These are phyloP conservation scores for Dactylella cylindrospora DNA, from an alignment of 2,329 filamentous ascomycete genomes.

Conservation along the genomic window DNA sequence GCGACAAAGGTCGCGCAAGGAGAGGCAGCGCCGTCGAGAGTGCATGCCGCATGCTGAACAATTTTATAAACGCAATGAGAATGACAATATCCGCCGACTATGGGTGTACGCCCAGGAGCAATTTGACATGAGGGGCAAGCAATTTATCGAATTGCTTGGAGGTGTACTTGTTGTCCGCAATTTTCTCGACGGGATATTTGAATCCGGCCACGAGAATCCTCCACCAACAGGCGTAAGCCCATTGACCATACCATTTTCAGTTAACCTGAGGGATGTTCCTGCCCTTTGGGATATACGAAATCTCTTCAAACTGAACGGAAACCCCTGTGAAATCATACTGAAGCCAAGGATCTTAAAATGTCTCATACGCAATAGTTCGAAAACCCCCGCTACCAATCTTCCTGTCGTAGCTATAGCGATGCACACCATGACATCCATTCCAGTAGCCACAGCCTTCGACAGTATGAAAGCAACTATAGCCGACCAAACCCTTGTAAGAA, in stretches of 20 bases:
- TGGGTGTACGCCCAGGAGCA: conserved; percentile 8
- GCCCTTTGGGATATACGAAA: conserved; percentile 6
- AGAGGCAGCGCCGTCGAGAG: not conserved
- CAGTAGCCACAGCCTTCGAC: no score
- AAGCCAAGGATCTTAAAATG: conserved; percentile 4
- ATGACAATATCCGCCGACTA: conserved; percentile 2
- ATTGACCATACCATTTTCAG: not conserved
- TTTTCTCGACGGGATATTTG: not conserved
- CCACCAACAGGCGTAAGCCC: not conserved
- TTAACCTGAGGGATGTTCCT: conserved; percentile 1
- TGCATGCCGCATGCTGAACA: not conserved
- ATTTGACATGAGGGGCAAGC: not conserved
- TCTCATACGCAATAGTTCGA: no score
- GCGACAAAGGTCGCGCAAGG: not conserved
- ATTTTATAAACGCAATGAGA: conserved; percentile 6
- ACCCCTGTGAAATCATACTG: not conserved
- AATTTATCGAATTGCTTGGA: conserved; percentile 7
- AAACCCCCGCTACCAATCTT: no score
- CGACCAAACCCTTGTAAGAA: no score
- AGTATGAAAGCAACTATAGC: no score
- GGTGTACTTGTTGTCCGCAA: conserved; percentile 8
- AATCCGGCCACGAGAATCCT: not conserved
- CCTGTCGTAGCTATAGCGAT: no score
- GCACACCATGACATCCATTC: no score
- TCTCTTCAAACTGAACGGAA: conserved; percentile 5